Percentiles rank a stretch among this genome's conserved stretches.
phyloP scores from a whole-genome alignment of 2,329 filamentous ascomycete species.

The Zymoseptoria crescenta region DNA sequence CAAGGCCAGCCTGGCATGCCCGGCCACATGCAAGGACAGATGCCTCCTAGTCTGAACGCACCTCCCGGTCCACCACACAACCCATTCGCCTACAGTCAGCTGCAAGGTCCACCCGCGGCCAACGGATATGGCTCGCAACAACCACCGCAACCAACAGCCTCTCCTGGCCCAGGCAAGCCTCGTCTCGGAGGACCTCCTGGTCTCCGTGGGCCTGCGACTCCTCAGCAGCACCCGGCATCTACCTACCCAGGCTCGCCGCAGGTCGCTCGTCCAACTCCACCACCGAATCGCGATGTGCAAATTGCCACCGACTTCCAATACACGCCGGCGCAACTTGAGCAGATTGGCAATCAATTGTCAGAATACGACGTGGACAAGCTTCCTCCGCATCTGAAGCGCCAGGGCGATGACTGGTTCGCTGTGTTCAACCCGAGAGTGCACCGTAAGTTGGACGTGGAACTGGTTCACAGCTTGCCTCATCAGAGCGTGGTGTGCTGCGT shows the following conservation, averaged over 20 bases:
- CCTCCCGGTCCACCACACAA: constrained; percentile 55
- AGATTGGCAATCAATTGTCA: constrained; percentile 63
- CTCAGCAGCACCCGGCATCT: constrained; percentile 81
- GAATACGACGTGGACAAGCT: constrained; percentile 83
- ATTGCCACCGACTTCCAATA: constrained; percentile 26
- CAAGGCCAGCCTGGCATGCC: constrained; percentile 50
- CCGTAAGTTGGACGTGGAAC: constrained; percentile 82
- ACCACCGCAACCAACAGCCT: constrained; percentile 75
- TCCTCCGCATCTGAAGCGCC: constrained; percentile 79
- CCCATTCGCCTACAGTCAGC: constrained; percentile 55
- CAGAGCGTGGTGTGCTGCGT: constrained; percentile 98
- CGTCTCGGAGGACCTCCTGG: constrained; percentile 19
- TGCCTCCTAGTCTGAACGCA: constrained; percentile 54
- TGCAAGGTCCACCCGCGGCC: constrained; percentile 50
- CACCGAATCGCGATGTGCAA: constrained; percentile 34
- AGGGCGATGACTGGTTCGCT: constrained; percentile 86
- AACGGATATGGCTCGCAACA: constrained; percentile 76
- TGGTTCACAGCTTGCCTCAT: constrained; percentile 86
- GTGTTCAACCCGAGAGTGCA: constrained; percentile 87
- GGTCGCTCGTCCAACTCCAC: constrained; percentile 73
- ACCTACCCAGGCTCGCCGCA: constrained; percentile 87
- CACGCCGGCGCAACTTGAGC: constrained; percentile 30
- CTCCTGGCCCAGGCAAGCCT: constrained; percentile 73
- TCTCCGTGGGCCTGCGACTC: constrained; percentile 63
- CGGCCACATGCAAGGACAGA: constrained; percentile 61